A percentile compares a stretch with the other conserved stretches of the same genome.
These are phyloP conservation scores for Botrytis medusae DNA, from an alignment of 2,329 filamentous ascomycete species.

Conservation along the genomic window DNA sequence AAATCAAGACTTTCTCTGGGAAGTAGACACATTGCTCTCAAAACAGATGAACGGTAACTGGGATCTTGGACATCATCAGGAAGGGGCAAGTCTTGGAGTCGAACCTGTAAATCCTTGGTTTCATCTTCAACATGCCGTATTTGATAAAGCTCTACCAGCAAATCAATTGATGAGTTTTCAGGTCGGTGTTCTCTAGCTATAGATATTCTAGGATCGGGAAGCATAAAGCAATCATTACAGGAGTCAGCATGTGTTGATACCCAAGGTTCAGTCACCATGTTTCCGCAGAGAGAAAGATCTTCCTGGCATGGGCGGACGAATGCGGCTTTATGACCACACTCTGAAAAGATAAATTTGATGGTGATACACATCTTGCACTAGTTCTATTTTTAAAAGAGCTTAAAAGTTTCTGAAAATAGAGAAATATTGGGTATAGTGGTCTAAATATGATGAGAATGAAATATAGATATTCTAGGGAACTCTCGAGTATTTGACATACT, in stretches of 20 bases:
- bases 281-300: not conserved
- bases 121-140: not conserved
- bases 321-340: not conserved
- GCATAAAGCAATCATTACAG: not conserved
- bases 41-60: not conserved
- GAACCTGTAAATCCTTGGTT: not conserved
- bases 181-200: fast-evolving
- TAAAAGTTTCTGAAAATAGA: not conserved
- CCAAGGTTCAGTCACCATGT: not conserved
- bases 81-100: not conserved
- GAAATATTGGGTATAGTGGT: not conserved
- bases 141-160: not conserved
- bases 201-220: not conserved
- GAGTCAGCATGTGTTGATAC: not conserved
- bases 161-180: not conserved
- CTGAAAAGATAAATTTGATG: fast-evolving
- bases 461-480: too few species aligned
- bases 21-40: not conserved
- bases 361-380: slow-evolving; percentile 1
- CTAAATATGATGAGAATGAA: not conserved
- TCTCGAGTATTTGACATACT: not conserved
- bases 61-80: not conserved
- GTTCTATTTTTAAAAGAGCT: not conserved
- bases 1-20: not conserved
- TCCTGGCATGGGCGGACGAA: not conserved